Conservation (phyloP, 2,329 filamentous ascomycete genomes). For the Aureobasidium lini region DNA sequence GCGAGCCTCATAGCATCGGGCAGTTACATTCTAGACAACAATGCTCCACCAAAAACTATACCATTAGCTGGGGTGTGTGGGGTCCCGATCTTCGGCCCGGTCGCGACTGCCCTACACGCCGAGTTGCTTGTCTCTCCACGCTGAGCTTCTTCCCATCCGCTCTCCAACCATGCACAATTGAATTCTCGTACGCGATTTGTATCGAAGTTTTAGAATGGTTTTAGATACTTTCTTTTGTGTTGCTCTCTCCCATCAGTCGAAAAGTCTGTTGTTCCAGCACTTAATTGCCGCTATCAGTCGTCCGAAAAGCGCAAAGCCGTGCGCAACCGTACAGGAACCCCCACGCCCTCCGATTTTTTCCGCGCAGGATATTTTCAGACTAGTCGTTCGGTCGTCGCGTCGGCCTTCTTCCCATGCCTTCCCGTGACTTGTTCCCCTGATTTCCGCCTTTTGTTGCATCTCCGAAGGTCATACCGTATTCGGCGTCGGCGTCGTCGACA, state of each 20-base stretch:
- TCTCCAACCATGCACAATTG: not conserved
- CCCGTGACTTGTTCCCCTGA: not conserved
- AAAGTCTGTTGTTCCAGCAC: not conserved
- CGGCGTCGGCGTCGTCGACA: not conserved
- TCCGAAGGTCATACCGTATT: not conserved
- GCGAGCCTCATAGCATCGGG: not conserved
- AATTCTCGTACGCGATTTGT: constrained; percentile 3
- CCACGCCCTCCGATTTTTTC: constrained; percentile 7
- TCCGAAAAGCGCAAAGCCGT: constrained; percentile 4
- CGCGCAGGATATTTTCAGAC: not conserved
- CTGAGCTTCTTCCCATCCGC: not conserved
- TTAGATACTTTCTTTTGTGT: not conserved
- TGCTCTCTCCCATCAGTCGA: not conserved
- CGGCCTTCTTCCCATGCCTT: not conserved
- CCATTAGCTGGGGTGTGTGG: not conserved
- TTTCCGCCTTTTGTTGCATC: not conserved
- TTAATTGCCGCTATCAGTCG: constrained; percentile 2
- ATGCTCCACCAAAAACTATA: not conserved
- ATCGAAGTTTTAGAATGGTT: constrained; percentile 6
- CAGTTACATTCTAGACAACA: not conserved
- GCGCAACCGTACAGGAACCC: not conserved
- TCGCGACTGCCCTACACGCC: not conserved
- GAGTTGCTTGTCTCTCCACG: not conserved
- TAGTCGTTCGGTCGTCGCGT: not conserved
- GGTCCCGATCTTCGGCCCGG: constrained; percentile 4